A percentile compares a stretch with the other conserved stretches of the same genome.
Evolutionary conservation across 768 basidiomycete genomes (phyloP).

Genomic region (Calvatia gigantea): DNA sequence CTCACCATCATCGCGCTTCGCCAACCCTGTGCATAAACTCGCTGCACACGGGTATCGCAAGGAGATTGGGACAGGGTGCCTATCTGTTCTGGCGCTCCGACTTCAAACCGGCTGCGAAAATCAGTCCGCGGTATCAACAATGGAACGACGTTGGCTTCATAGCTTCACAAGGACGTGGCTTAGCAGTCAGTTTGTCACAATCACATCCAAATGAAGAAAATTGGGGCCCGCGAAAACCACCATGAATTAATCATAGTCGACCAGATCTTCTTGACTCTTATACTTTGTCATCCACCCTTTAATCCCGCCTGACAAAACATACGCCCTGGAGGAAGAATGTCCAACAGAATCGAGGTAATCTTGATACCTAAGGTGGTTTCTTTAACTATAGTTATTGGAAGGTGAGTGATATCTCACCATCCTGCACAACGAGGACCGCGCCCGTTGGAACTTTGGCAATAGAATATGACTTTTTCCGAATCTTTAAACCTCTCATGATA

Average conservation of each 20-base stretch:
- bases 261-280: conserved; percentile 24
- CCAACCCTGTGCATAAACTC: no score
- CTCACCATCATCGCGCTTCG: no score
- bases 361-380: conserved; percentile 38
- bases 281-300: conserved; percentile 38
- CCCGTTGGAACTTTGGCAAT: conserved; percentile 49
- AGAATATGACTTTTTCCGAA: conserved; percentile 46
- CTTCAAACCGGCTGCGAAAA: no score
- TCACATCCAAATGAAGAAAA: not conserved
- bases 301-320: conserved; percentile 40
- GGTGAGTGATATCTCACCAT: conserved; percentile 34
- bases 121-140: no score
- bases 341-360: conserved; percentile 36
- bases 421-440: conserved; percentile 52
- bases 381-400: not conserved
- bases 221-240: not conserved
- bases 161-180: no score
- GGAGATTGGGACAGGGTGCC: no score
- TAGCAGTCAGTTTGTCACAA: no score
- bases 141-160: no score
- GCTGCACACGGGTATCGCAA: no score
- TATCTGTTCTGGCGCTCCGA: no score
- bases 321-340: conserved; percentile 31
- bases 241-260: conserved; percentile 24
- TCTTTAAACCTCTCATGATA: conserved; percentile 40